Base-by-base conservation (phyloP, 768 basidiomycete species). In the Astraeus odoratus region DNA sequence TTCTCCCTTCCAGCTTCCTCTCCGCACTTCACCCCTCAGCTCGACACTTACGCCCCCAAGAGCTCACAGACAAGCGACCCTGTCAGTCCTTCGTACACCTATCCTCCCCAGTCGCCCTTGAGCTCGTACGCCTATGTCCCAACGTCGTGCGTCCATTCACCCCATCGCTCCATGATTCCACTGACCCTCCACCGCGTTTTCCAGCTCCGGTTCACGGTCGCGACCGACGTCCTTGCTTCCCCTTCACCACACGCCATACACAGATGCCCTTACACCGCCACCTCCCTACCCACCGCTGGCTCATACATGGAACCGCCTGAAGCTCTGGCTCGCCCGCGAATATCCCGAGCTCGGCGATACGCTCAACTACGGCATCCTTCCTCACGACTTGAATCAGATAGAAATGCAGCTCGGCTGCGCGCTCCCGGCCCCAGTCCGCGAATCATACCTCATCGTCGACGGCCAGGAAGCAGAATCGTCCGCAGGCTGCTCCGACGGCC, bases 301-400 rank as follows among this genome's bases (percentile, higher is more conserved):
- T 15, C 75, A 75, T 39, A 91, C 92, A 1, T 96, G 93, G 88
- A 72, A 75, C 51, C 82, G 94, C 19, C 74, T 98, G 40, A 83
- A 82, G 48, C 58, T 67, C n/a, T 91, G 91, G 80, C 81, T 96
- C 16, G 71, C 67, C 48, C 76, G 81, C 48, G 83, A 94, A 67
- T 95, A 95, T 67, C 91, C 93, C 36, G 94, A 98, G 58, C 77
- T 98, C 16, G 87, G 86, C 23, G 94, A 98, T 64, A 96, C 94
- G 8, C 84, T 98, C 53, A 95, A 95, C 64, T 89, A 86, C 57
- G 90, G 91, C 50, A 86, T 91, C 51, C 75, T 83, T 43, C 83
- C 84, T 8, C 76, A 77, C 52, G 83, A 91, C 60, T 77, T 96
- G 49, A 75, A 84, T 30, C 75, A 84, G 27, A 76, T 94, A 57